Conservation (phyloP, 2,329 filamentous ascomycete species). For the Laburnicola sp. region DNA sequence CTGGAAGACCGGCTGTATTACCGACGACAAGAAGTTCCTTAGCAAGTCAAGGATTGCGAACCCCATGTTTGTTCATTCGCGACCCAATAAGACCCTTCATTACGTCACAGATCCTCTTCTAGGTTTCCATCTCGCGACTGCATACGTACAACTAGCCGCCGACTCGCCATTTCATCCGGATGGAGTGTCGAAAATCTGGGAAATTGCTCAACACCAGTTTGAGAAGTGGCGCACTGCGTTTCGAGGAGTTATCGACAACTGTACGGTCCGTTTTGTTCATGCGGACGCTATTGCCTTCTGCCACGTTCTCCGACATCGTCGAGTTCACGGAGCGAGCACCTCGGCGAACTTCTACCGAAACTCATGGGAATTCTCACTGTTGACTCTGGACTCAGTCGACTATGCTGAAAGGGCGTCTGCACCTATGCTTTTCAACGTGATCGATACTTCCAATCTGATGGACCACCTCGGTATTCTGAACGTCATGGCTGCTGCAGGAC, state of each 20-base stretch:
- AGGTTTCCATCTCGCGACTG: slow-evolving; percentile 59
- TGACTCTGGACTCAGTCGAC: slow-evolving; percentile 49
- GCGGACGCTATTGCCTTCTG: slow-evolving; percentile 58
- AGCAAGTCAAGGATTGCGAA: slow-evolving; percentile 30
- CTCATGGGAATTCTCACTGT: slow-evolving; percentile 44
- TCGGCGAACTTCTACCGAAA: slow-evolving; percentile 51
- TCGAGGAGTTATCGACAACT: slow-evolving; percentile 24
- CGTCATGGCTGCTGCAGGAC: slow-evolving; percentile 51
- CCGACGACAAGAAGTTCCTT: slow-evolving; percentile 13
- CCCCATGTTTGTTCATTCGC: slow-evolving; percentile 48
- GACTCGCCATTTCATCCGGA: neutral
- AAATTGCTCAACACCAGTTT: slow-evolving; percentile 53
- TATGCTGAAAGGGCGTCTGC: slow-evolving; percentile 46
- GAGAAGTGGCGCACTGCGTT: slow-evolving; percentile 52
- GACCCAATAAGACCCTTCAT: slow-evolving; percentile 46
- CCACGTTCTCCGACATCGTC: slow-evolving; percentile 54
- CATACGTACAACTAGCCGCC: slow-evolving; percentile 8
- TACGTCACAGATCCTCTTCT: slow-evolving; percentile 57
- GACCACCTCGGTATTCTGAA: slow-evolving; percentile 53
- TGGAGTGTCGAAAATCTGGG: neutral
- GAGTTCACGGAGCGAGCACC: slow-evolving; percentile 25
- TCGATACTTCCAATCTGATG: slow-evolving; percentile 58
- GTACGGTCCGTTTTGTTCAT: slow-evolving; percentile 53
- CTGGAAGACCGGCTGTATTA: slow-evolving; percentile 34
- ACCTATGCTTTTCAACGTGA: slow-evolving; percentile 56